A percentile compares a stretch with the other conserved stretches of the same genome.
These are phyloP conservation scores for Russula griseocarnosa DNA, from an alignment of 768 basidiomycete genomes.

Conservation along the genomic window DNA sequence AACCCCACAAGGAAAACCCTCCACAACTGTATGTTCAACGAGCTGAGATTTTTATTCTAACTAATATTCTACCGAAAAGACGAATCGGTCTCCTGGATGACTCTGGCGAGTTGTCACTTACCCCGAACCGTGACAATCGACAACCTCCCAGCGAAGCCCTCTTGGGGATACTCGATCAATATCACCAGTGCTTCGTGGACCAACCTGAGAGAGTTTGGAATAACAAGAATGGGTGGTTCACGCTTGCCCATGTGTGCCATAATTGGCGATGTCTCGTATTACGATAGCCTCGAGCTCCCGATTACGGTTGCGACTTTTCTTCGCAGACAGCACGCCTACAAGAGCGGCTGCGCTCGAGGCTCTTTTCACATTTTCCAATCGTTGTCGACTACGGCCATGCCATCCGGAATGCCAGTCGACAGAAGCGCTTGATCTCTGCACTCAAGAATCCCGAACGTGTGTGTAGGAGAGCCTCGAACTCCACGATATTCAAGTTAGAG, in stretches of 20 bases:
- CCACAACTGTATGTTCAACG: not conserved
- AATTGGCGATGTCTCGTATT: not conserved
- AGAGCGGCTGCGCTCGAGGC: not conserved
- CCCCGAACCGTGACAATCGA: not conserved
- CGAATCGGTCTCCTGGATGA: too few relatives aligned
- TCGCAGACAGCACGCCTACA: not conserved
- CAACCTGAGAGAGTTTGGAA: not conserved
- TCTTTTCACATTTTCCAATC: not conserved
- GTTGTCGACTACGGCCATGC: not conserved
- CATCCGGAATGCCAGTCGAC: accelerated
- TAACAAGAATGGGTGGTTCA: slow-evolving; percentile 2
- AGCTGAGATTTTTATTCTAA: not conserved
- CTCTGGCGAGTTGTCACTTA: not conserved
- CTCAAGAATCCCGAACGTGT: not conserved
- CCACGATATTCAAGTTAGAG: too few relatives aligned
- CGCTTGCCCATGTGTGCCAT: not conserved
- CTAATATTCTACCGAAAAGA: not conserved
- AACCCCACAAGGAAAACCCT: too few relatives aligned
- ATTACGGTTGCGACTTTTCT: not conserved
- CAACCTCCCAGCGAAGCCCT: not conserved
- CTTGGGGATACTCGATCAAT: not conserved
- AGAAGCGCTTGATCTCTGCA: not conserved
- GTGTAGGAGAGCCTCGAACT: too few relatives aligned
- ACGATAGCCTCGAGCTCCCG: not conserved
- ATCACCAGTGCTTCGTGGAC: not conserved